phyloP scores from a whole-genome alignment of 1,284 basidiomycete species.

The Ustilago tritici region DNA sequence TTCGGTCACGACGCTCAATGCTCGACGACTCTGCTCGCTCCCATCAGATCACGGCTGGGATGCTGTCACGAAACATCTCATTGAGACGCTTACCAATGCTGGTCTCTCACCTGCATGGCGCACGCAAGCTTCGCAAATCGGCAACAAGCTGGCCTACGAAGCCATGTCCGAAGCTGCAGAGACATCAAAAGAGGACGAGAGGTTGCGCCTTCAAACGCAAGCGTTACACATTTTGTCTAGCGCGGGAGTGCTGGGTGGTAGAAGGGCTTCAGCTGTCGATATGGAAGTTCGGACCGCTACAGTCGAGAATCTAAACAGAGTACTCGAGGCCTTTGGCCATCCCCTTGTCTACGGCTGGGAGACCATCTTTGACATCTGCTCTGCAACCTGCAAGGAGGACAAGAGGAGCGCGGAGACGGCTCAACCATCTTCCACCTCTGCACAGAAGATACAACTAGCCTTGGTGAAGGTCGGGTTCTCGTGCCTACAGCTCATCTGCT shows the following conservation, averaged over 20 bases:
- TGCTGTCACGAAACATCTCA: slow-evolving; percentile 80
- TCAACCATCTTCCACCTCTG: slow-evolving; percentile 28
- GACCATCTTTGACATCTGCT: slow-evolving; percentile 83
- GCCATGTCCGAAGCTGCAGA: slow-evolving; percentile 74
- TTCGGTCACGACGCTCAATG: slow-evolving; percentile 82
- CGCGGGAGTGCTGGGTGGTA: slow-evolving; percentile 78
- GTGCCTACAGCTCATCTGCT: slow-evolving; percentile 89
- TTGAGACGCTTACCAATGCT: slow-evolving; percentile 78
- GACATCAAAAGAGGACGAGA: slow-evolving; percentile 62
- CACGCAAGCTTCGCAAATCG: slow-evolving; percentile 84
- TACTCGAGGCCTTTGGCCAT: slow-evolving; percentile 87
- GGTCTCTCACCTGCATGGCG: slow-evolving; percentile 82
- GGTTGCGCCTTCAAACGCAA: slow-evolving; percentile 80
- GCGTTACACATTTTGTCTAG: slow-evolving; percentile 84
- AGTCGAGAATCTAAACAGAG: slow-evolving; percentile 86
- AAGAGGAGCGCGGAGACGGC: slow-evolving; percentile 53
- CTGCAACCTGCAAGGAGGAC: slow-evolving; percentile 47
- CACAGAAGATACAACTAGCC: slow-evolving; percentile 67
- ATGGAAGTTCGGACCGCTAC: slow-evolving; percentile 86
- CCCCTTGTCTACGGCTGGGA: slow-evolving; percentile 91
- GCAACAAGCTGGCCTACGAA: slow-evolving; percentile 73
- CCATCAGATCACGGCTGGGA: slow-evolving; percentile 88
- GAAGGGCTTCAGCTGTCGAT: slow-evolving; percentile 62
- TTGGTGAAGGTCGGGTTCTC: slow-evolving; percentile 89
- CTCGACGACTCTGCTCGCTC: slow-evolving; percentile 83